A percentile compares a stretch with the other conserved stretches of the same genome.
phyloP scores from a whole-genome alignment of 106 monocot genomes.

The Phalaenopsis equestris region DNA sequence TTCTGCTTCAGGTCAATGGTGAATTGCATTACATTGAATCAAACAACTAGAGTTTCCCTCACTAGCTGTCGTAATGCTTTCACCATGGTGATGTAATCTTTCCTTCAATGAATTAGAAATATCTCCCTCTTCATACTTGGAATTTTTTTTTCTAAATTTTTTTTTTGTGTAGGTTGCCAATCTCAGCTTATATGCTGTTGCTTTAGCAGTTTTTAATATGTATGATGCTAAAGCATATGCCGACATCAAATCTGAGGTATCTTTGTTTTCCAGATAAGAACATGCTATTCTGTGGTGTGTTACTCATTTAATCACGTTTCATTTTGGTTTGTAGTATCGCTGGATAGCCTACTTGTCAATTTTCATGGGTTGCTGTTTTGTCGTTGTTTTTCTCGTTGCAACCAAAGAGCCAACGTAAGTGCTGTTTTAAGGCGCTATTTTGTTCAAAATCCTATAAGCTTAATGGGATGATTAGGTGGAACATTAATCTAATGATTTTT shows the following conservation, averaged over 20 bases:
- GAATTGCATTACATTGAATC: conserved; percentile 75
- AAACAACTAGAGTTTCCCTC: conserved; percentile 76
- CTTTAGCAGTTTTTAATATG: conserved; percentile 64
- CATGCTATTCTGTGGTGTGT: neutral
- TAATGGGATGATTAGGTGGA: neutral
- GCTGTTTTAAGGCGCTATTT: neutral
- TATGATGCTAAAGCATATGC: conserved; percentile 29
- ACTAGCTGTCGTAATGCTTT: conserved; percentile 92
- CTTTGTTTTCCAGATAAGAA: conserved; percentile 8
- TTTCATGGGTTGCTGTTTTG: conserved; percentile 74
- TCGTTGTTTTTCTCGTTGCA: conserved; percentile 60
- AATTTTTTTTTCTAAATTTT: conserved; percentile 5
- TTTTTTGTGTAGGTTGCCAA: conserved; percentile 59
- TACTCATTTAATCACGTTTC: conserved; percentile 8
- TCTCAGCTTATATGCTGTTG: conserved; percentile 75
- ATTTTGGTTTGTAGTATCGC: conserved; percentile 48
- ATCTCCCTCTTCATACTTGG: neutral
- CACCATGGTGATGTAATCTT: conserved; percentile 57
- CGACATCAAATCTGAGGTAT: conserved; percentile 65
- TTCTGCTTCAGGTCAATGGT: conserved; percentile 78
- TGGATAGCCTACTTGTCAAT: conserved; percentile 90
- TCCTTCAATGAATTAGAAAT: neutral
- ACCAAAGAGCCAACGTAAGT: conserved; percentile 87
- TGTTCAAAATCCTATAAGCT: neutral
- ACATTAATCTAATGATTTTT: neutral